These are phyloP conservation scores for Balansia obtecta DNA, from an alignment of 2,329 filamentous ascomycete genomes.

Conservation along the genomic window DNA sequence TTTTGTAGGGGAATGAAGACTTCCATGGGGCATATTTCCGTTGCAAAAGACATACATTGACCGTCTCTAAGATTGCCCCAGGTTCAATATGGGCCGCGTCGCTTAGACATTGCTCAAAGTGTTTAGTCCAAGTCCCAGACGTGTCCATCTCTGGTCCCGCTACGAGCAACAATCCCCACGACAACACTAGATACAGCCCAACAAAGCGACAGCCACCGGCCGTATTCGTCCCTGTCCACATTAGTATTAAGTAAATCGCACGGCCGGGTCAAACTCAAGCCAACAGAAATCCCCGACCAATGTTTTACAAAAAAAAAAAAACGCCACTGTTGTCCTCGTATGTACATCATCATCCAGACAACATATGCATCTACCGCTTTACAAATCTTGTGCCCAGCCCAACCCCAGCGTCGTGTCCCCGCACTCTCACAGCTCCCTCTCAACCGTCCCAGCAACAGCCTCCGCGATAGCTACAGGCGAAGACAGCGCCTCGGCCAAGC, in stretches of 20 bases:
- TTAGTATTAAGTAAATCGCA: background rate
- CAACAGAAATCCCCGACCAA: background rate
- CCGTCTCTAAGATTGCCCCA: too few species aligned
- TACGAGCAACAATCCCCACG: background rate
- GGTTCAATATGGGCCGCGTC: too few species aligned
- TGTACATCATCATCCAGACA: background rate
- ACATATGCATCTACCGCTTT: background rate
- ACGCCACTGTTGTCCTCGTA: background rate
- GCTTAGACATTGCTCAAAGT: too few species aligned
- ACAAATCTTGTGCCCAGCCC: background rate
- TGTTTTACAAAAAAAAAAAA: background rate
- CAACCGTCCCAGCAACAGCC: constrained; percentile 12
- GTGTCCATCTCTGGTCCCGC: too few species aligned
- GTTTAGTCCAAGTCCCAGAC: too few species aligned
- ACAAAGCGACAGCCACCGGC: background rate
- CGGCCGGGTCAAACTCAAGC: background rate
- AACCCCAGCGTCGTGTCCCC: background rate
- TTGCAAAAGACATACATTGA: too few species aligned
- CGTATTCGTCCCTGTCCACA: background rate
- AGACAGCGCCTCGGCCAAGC: constrained; percentile 14
- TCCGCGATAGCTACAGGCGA: constrained; percentile 11
- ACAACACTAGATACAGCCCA: background rate
- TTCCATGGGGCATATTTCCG: too few species aligned
- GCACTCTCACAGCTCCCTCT: constrained; percentile 22
- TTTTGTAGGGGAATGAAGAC: too few species aligned